phyloP scores from a whole-genome alignment of 148 eudicot genomes.

The Camellia granthamiana region DNA sequence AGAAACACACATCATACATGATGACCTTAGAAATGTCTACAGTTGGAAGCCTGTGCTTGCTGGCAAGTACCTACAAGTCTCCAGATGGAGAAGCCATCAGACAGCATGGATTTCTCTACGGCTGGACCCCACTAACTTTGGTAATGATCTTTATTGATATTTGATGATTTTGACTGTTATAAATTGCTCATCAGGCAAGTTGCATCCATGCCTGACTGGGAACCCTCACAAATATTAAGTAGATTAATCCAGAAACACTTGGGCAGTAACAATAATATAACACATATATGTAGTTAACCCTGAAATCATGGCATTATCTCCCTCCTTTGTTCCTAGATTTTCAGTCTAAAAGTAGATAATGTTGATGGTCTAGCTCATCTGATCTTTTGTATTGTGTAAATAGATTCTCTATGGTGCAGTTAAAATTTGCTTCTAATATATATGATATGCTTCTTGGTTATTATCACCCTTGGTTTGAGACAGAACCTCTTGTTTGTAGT shows the following conservation, averaged over 20 bases:
- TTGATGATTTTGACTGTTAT: neutral
- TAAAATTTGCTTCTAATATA: too few species aligned
- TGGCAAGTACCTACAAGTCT: slow-evolving; percentile 81
- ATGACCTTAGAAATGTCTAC: slow-evolving; percentile 98
- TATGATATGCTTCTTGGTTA: too few species aligned
- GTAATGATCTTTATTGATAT: slow-evolving; percentile 33
- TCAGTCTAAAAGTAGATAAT: too few species aligned
- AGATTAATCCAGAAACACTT: neutral
- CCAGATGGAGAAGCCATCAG: slow-evolving; percentile 88
- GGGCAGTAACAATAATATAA: neutral
- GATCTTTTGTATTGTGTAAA: too few species aligned
- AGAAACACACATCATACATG: slow-evolving; percentile 85
- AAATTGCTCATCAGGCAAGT: neutral
- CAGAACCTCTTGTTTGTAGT: too few species aligned
- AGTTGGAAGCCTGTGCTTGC: slow-evolving; percentile 78
- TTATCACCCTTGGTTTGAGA: too few species aligned
- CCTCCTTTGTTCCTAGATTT: too few species aligned
- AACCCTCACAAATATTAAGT: neutral
- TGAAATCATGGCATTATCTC: neutral
- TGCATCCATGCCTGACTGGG: neutral
- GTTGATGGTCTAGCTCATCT: too few species aligned
- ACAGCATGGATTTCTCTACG: slow-evolving; percentile 74
- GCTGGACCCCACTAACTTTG: slow-evolving; percentile 81
- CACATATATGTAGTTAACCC: too few species aligned
- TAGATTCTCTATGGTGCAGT: too few species aligned